Evolutionary conservation across 257 asterid species (phyloP).

Genomic region (Salvia miltiorrhiza): DNA sequence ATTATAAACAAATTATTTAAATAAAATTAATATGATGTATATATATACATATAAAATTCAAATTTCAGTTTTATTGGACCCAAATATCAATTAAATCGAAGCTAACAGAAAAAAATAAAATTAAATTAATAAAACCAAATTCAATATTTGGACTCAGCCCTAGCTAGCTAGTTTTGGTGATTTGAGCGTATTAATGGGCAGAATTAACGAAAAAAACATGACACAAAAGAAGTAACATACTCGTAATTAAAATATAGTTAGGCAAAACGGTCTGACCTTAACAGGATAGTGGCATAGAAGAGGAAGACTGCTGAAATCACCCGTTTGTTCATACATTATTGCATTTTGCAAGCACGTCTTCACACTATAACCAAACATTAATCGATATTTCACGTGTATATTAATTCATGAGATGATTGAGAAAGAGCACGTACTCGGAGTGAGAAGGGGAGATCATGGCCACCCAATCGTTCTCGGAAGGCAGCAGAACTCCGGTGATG

Average conservation of each 20-base stretch:
- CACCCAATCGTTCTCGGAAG: slow-evolving; percentile 59
- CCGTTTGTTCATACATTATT: slow-evolving; percentile 53
- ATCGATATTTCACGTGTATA: not conserved
- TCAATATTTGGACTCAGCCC: too few relatives aligned
- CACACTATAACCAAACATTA: slow-evolving; percentile 32
- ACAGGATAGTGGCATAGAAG: slow-evolving; percentile 91
- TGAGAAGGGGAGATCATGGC: slow-evolving; percentile 83
- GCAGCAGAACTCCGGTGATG: slow-evolving; percentile 49
- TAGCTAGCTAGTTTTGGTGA: slow-evolving; percentile 7
- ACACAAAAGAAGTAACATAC: not conserved
- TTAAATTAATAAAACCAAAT: too few relatives aligned
- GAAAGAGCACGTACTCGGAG: slow-evolving; percentile 37
- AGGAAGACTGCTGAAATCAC: slow-evolving; percentile 69
- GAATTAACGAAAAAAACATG: not conserved
- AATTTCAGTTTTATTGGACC: too few relatives aligned
- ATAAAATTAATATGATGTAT: too few relatives aligned
- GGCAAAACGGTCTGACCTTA: slow-evolving; percentile 42
- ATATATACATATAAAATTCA: too few relatives aligned
- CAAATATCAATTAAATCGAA: too few relatives aligned
- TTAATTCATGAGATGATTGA: too few relatives aligned
- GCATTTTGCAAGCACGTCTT: slow-evolving; percentile 38
- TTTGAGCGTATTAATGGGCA: not conserved
- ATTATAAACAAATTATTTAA: too few relatives aligned
- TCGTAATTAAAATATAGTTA: not conserved
- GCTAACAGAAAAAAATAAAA: too few relatives aligned